phyloP scores from a whole-genome alignment of 352 stramenopile species.

The Globisporangium uncinulatum region DNA sequence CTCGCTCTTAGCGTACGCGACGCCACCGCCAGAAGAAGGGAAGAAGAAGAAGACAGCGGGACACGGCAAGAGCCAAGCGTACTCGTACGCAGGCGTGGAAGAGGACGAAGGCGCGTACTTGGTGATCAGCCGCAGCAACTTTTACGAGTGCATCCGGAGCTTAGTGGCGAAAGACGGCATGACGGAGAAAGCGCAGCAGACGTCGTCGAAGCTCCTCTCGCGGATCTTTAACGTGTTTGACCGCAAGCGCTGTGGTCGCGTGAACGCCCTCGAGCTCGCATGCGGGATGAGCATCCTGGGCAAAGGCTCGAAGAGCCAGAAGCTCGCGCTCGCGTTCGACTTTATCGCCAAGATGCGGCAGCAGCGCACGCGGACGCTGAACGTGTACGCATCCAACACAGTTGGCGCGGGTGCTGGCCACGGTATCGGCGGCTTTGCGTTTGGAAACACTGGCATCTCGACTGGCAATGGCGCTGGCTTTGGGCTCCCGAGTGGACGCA shows the following conservation, averaged over 20 bases:
- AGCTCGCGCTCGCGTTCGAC: conserved; percentile 80
- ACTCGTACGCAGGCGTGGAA: conserved; percentile 73
- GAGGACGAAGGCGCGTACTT: conserved; percentile 84
- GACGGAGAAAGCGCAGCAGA: conserved; percentile 80
- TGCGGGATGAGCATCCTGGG: conserved; percentile 83
- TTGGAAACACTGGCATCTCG: conserved; percentile 41
- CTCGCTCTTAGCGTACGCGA: conserved; percentile 61
- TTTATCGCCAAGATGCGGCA: conserved; percentile 85
- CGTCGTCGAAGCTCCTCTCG: conserved; percentile 77
- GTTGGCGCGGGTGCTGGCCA: conserved; percentile 16
- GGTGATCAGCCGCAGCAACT: conserved; percentile 69
- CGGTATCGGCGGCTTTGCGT: conserved; percentile 17
- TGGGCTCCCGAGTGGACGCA: conserved; percentile 52
- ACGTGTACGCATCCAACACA: conserved; percentile 47
- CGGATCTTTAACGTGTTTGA: conserved; percentile 85
- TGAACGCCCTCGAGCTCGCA: conserved; percentile 81
- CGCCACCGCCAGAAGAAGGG: conserved; percentile 61
- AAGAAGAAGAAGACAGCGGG: conserved; percentile 49
- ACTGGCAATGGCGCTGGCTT: conserved; percentile 46
- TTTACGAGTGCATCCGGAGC: conserved; percentile 85
- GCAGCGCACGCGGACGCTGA: conserved; percentile 64
- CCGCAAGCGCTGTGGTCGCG: conserved; percentile 69
- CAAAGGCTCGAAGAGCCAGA: conserved; percentile 82
- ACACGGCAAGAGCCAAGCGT: conserved; percentile 32
- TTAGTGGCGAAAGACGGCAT: conserved; percentile 74